Base-by-base conservation (phyloP, 257 asterid genomes). In the Solanum peruvianum region DNA sequence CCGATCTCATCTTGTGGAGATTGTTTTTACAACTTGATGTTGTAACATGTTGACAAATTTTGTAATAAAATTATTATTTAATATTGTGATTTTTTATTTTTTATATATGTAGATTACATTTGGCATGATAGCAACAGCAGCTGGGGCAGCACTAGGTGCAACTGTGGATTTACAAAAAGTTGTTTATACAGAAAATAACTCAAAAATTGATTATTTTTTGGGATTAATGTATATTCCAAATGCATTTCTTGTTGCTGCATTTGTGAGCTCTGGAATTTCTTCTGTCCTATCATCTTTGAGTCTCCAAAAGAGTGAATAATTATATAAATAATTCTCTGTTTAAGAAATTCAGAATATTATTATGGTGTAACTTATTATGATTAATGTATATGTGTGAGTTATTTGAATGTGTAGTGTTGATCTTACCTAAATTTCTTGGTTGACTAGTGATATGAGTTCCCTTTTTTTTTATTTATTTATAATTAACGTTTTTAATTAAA, bases 141-240 rank as follows among this genome's bases (percentile, higher is more conserved):
- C 56, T 25, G 88, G 88, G 6, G 88, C 88, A 62, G 39, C 82
- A 66, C 29, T 87, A 27, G 88, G 86, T 41, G 86, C 88, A 66
- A 87, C 88, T 2, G 75, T 69, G 47, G 88, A 80, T 52, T 52
- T 87, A 4, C 75, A 66, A 35, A n/a, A 87, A 23, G 41, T 45
- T n/a, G 31, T 37, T 18, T 15, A 31, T 6, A 45, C 49, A 27
- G 15, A 64, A 15, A 66, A 83, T 27, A 82, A 80, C 15, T 44
- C 85, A 77, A 66, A 80, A 49, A 3, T 56, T 7, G 21, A 62
- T 64, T 52, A 78, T 7, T 87, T 62, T 44, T 80, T 80, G 42
- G 70, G 73, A 39, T 33, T 87, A n/a, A 42, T 58, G 37, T 80
- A 77, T 14, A 77, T 87, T n/a, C 86, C 88, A 39, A 47, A 56